Conservation (phyloP, 75 land plant genomes). For the Selaginella moellendorffii region DNA sequence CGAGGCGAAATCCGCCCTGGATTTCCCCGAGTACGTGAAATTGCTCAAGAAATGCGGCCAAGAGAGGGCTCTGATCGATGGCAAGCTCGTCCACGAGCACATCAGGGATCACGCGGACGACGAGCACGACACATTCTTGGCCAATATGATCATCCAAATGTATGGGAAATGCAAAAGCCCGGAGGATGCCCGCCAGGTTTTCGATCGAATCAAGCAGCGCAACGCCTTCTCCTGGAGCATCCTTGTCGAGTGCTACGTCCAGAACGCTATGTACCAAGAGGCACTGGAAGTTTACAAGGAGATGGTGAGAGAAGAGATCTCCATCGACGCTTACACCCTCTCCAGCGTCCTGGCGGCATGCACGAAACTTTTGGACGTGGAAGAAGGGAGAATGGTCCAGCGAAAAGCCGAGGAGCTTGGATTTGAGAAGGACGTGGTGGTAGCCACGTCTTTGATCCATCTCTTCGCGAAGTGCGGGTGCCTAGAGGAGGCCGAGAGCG, state of each 20-base stretch:
- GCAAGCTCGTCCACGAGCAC: not conserved
- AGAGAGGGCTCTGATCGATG: not conserved
- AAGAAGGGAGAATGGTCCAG: not conserved
- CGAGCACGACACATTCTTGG: not conserved
- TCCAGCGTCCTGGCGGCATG: not conserved
- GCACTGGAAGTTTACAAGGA: not conserved
- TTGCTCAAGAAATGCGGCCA: not conserved
- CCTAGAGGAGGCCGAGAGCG: not conserved
- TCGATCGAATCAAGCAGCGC: not conserved
- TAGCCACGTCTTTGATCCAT: not conserved
- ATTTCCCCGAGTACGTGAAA: not conserved
- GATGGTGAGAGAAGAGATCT: not conserved
- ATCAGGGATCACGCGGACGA: not conserved
- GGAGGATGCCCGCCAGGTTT: not conserved
- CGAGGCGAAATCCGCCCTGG: not conserved
- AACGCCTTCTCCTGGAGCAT: not conserved
- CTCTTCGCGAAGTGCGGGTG: not conserved
- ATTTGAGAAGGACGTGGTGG: not conserved
- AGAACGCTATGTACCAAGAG: not conserved
- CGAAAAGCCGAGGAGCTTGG: not conserved
- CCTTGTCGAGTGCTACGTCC: not conserved
- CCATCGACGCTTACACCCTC: not conserved
- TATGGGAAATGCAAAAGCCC: not conserved
- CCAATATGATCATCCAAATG: not conserved
- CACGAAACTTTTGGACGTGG: not conserved